Evolutionary conservation across 495 filamentous ascomycete species (phyloP), one percentile per base, ranked within the genome.

Genomic region (Penicillium lividum): DNA sequence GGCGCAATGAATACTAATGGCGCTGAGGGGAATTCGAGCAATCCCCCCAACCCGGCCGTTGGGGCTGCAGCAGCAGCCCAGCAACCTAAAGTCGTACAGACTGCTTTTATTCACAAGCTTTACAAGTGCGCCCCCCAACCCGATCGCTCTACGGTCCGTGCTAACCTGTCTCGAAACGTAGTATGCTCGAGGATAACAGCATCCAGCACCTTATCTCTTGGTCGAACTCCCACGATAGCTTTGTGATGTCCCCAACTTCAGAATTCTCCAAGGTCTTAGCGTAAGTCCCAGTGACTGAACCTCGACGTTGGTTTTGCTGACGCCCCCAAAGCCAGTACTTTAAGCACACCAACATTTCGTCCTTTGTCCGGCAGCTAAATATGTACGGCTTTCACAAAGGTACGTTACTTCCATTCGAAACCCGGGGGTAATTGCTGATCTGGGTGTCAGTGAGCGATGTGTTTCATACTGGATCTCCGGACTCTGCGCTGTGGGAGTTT

Each of bases 361-460:
- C 94, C 9, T 98, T 98, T 69, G 94, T 98, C 36, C 86, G 94
- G 49, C 94, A 98, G 74, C 79, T 98, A 53, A 98, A 98, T 70
- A 98, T 98, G 94, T 98, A 98, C 65, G 94, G 94, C 3, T 98
- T 98, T 77, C 94, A 98, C 74, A 98, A 98, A 92, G 94, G 94
- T 94, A 80, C 50, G 80, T 59, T 50, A 18, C 40, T 50, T 36
- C 48, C 30, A n/a, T 10, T 27, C 31, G 15, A 15, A 11, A 25
- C 9, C 0, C 38, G 43, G 22, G 46, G 31, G 25, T n/a, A 47
- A 43, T 31, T 46, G 30, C 31, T 54, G 43, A 54, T 57, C 6
- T 30, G 3, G 18, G 16, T 4, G 25, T 45, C 8, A 98, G 94
- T 98, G 63, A 97, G 94, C 82, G 94, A 98, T 73, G 95, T 98